Evolutionary conservation across 495 filamentous ascomycete species (phyloP), one percentile per base, ranked within the genome.

Genomic region (Massariosphaeria phaeospora): DNA sequence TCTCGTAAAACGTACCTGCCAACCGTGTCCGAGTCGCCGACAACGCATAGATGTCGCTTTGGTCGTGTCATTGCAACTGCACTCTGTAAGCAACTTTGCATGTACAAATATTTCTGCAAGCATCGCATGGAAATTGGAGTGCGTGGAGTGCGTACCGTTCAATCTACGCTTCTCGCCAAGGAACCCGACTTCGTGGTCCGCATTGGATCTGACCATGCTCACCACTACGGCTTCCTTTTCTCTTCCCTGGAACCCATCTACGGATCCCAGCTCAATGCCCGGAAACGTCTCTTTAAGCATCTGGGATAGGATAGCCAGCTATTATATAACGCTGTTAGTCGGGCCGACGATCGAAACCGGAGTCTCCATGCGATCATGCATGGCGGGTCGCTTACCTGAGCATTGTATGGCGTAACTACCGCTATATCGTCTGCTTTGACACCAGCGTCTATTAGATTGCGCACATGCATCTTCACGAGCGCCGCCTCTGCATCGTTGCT

Each of bases 171-270:
- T 91, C 73, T 99, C 93, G n/a, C 80, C 87, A 43, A 99, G 72
- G 66, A 99, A 98, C 12, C 93, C 93, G 10, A 95, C 89, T 70
- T 96, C 90, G 23, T 84, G 78, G 46, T 86, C 81, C 17, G 79
- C 61, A 70, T 97, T 97, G 70, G 90, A 96, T 58, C 93, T 76
- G 31, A 99, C 93, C 20, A 96, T 75, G 67, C 82, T 89, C 15
- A 99, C 82, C 27, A 99, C 80, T 31, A 99, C 85, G 2, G 86
- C 93, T 67, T 99, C 93, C 70, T 99, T 98, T 71, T 99, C 93
- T 11, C 93, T 78, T 31, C 93, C 93, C 67, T 99, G 93, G 67
- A 99, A 99, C 6, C 90, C 91, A 70, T 99, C 93, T 2, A 99
- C 88, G 61, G 86, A 95, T 23, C 93, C 93, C 15, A 97, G 72